Conservation (phyloP, 2,329 filamentous ascomycete genomes). For the Pseudocercospora fijiensis region DNA sequence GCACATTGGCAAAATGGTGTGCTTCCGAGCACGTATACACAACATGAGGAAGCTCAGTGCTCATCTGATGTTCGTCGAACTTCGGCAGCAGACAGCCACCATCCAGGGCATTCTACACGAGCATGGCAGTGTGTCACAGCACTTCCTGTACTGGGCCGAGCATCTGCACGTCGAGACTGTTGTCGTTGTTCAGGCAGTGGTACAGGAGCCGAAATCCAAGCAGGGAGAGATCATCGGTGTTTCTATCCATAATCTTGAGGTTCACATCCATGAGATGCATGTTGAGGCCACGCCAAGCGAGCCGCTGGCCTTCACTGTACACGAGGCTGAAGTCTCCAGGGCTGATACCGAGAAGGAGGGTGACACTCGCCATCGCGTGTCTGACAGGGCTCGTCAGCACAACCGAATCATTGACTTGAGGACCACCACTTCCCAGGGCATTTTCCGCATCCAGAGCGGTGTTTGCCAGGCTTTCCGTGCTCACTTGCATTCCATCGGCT, state of each 20-base stretch:
- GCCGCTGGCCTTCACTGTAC: slow-evolving; percentile 66
- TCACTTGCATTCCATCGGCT: slow-evolving; percentile 70
- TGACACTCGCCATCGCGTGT: slow-evolving; percentile 60
- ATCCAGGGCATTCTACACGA: slow-evolving; percentile 78
- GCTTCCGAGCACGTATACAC: slow-evolving; percentile 71
- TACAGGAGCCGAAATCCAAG: slow-evolving; percentile 68
- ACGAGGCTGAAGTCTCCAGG: slow-evolving; percentile 65
- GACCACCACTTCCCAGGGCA: slow-evolving; percentile 80
- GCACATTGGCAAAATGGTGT: slow-evolving; percentile 59
- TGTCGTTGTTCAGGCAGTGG: slow-evolving; percentile 69
- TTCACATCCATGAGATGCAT: slow-evolving; percentile 66
- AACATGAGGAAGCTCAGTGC: slow-evolving; percentile 79
- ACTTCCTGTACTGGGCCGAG: slow-evolving; percentile 85
- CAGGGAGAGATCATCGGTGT: slow-evolving; percentile 70
- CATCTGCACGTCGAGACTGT: slow-evolving; percentile 76
- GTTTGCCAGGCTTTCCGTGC: slow-evolving; percentile 77
- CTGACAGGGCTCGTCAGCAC: slow-evolving; percentile 69
- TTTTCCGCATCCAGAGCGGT: slow-evolving; percentile 82
- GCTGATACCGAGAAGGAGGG: slow-evolving; percentile 58
- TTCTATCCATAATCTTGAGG: slow-evolving; percentile 71
- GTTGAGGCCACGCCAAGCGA: slow-evolving; percentile 62
- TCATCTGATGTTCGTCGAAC: slow-evolving; percentile 79
- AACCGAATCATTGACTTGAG: slow-evolving; percentile 82
- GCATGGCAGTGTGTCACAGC: slow-evolving; percentile 62
- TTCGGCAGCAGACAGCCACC: slow-evolving; percentile 79